Conservation (phyloP, 2,329 filamentous ascomycete genomes). For the Penicillium hesseltinei region DNA sequence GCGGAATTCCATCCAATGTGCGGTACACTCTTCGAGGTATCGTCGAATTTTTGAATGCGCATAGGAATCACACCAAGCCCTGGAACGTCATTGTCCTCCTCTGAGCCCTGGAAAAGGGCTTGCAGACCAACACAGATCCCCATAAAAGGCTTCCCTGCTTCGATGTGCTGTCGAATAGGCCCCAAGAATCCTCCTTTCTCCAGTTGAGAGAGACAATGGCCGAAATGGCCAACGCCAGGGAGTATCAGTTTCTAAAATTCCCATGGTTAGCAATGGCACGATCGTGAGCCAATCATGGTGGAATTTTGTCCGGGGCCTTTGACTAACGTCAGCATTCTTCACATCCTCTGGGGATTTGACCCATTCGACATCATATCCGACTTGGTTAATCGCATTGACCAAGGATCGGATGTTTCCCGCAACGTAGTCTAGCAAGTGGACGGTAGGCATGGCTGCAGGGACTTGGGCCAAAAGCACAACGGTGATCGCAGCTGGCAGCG, state of each 20-base stretch:
- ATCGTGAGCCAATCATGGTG: neutral
- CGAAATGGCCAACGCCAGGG: constrained; percentile 95
- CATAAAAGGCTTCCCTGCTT: constrained; percentile 94
- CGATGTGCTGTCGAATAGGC: constrained; percentile 78
- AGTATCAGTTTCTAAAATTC: constrained; percentile 79
- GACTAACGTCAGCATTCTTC: constrained; percentile 72
- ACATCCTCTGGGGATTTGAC: constrained; percentile 82
- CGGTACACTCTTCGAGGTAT: constrained; percentile 81
- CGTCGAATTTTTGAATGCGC: constrained; percentile 72
- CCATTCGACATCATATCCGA: constrained; percentile 92
- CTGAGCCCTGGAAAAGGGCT: constrained; percentile 81
- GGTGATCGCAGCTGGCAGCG: neutral
- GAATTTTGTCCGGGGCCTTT: neutral
- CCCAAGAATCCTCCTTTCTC: constrained; percentile 77
- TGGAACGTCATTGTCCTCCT: constrained; percentile 68
- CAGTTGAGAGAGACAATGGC: constrained; percentile 87
- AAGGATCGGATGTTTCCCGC: constrained; percentile 94
- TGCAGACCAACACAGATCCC: constrained; percentile 95
- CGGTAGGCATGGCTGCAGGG: constrained; percentile 43
- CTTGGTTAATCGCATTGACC: constrained; percentile 95
- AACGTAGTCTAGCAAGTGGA: constrained; percentile 72
- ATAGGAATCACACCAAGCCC: constrained; percentile 75
- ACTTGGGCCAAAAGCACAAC: constrained; percentile 3
- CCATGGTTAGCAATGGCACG: constrained; percentile 2
- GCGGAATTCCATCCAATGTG: constrained; percentile 99